Base-by-base conservation (phyloP, 2,329 filamentous ascomycete genomes). In the Aspergillus sp. region DNA sequence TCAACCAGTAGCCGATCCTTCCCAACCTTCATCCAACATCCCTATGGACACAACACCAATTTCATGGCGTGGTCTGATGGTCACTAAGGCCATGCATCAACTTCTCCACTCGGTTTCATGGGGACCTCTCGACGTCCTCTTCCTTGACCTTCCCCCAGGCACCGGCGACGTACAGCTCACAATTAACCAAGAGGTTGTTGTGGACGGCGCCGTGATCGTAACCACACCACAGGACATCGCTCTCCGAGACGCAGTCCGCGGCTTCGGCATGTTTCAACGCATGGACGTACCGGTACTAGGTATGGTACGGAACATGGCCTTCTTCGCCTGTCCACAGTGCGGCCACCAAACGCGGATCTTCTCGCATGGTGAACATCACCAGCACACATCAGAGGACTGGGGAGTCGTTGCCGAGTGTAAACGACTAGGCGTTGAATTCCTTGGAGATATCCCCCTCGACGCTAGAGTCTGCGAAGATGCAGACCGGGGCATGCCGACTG, bases 151-250 rank as follows among this genome's bases (percentile, higher is more conserved):
- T 39, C 93, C 93, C 0, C 93, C 93, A 0, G 93, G 93, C 3
- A 98, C 93, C 0, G 93, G 93, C 26, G 93, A 98, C 60, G 91
- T 91, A 1, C 93, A 98, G 62, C 75, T 98, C 52, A 96, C 89
- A n/a, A 93, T 98, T 48, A 91, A 89, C 11, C 93, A 98, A 65
- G 91, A 96, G 69, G 77, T 98, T 8, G 75, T 87, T n/a, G 73
- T 98, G 2, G 88, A 94, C 55, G 91, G 90, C 76, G 71, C 62
- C 0, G 74, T 97, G 11, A 88, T 98, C 31, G 83, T 98, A 2
- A 93, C 89, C 0, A 98, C 93, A 0, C 93, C 93, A 2, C 93
- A 98, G 64, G 89, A 94, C 40, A 81, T 98, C 27, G 89, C 91
- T 1, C 79, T 96, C 2, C 89, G 91, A 56, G 93, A 98, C 59